A percentile compares a stretch with the other conserved stretches of the same genome.
phyloP scores from a whole-genome alignment of 768 basidiomycete genomes.

The Sporobolomyces roseus region DNA sequence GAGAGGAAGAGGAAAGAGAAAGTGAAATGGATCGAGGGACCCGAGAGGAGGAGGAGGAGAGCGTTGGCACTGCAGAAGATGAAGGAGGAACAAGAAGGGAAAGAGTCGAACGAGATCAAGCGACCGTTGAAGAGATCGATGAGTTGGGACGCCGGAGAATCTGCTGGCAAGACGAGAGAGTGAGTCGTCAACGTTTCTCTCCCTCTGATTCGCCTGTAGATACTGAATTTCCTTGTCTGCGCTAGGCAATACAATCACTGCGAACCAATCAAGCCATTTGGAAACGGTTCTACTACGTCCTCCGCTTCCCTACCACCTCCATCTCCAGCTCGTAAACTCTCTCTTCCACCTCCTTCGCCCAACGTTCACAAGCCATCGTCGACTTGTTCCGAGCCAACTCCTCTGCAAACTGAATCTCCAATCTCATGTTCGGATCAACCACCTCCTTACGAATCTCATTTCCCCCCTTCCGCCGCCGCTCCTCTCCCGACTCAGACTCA shows the following conservation, averaged over 20 bases:
- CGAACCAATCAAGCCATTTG: background rate
- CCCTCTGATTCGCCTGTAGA: no score
- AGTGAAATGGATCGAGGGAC: slow-evolving; percentile 35
- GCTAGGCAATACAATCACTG: background rate
- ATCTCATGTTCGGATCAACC: background rate
- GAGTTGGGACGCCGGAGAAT: background rate
- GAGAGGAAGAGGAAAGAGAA: background rate
- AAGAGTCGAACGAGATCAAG: background rate
- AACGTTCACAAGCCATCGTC: no score
- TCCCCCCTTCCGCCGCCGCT: background rate
- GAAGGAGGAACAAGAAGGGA: background rate
- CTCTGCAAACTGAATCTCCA: background rate
- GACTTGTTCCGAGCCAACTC: background rate
- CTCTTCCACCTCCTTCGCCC: no score
- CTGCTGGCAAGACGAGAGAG: background rate
- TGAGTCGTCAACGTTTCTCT: background rate
- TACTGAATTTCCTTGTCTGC: background rate
- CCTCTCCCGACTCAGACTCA: background rate
- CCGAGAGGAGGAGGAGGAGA: slow-evolving; percentile 22
- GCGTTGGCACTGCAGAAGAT: slow-evolving; percentile 11
- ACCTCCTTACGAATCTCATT: slow-evolving; percentile 19
- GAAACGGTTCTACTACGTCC: background rate
- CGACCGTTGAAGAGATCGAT: background rate
- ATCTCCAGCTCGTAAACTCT: no score
- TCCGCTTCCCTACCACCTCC: no score